Percentiles rank a stretch among this genome's conserved stretches.
Conservation (phyloP, 805 yeast species). For the Phaffomyces antillensis region DNA sequence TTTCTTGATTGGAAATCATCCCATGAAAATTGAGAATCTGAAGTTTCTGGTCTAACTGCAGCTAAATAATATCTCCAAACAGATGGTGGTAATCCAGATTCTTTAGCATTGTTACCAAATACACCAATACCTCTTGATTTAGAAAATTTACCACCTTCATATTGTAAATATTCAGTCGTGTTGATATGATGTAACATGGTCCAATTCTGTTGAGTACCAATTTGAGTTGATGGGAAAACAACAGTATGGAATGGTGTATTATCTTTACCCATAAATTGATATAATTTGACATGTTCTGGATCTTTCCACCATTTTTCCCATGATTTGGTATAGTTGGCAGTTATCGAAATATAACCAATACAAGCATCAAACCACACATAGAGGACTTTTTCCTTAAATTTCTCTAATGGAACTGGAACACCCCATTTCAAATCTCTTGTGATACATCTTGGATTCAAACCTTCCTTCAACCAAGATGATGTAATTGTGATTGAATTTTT, state of each 20-base stretch:
- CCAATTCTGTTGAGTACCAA: slow-evolving; percentile 89
- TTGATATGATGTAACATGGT: slow-evolving; percentile 83
- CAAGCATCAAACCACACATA: slow-evolving; percentile 99
- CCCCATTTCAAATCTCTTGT: slow-evolving; percentile 99
- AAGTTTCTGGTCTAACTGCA: slow-evolving; percentile 87
- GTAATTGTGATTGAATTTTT: slow-evolving; percentile 86
- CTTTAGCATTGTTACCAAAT: slow-evolving; percentile 95
- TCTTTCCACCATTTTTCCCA: slow-evolving; percentile 95
- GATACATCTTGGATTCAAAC: slow-evolving; percentile 88
- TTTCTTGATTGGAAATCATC: slow-evolving; percentile 89
- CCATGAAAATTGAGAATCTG: slow-evolving; percentile 98
- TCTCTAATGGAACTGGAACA: slow-evolving; percentile 91
- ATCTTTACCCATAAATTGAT: slow-evolving; percentile 99
- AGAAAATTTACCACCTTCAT: slow-evolving; percentile 97
- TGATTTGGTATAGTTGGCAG: slow-evolving; percentile 76
- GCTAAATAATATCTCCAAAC: slow-evolving; percentile 98
- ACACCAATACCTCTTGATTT: slow-evolving; percentile 98
- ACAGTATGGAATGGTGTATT: slow-evolving; percentile 98
- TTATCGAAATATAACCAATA: slow-evolving; percentile 92
- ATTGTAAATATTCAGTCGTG: slow-evolving; percentile 95
- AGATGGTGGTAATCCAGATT: slow-evolving; percentile 81
- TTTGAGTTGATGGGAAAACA: slow-evolving; percentile 87
- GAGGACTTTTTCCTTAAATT: slow-evolving; percentile 80
- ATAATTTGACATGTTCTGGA: slow-evolving; percentile 81
- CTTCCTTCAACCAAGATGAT: slow-evolving; percentile 89